These are phyloP conservation scores for Dryadomyces quercus-mongolicae DNA, from an alignment of 2,329 filamentous ascomycete species.

Conservation along the genomic window DNA sequence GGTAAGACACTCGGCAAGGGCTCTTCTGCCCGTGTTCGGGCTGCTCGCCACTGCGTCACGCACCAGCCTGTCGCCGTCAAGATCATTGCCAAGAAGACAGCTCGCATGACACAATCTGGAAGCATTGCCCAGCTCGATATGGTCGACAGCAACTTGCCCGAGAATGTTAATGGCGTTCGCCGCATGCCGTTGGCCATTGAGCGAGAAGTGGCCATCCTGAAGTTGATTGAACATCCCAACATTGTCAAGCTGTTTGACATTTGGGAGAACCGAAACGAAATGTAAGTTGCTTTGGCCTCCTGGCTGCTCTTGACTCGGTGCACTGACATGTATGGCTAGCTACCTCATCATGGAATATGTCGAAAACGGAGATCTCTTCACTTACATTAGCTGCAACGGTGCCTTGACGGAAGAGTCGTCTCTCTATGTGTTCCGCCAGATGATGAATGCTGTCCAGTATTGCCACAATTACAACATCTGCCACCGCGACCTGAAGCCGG, in stretches of 20 bases:
- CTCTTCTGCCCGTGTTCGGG: conserved; percentile 74
- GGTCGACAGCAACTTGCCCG: conserved; percentile 48
- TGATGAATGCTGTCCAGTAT: conserved; percentile 83
- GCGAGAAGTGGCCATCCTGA: conserved; percentile 92
- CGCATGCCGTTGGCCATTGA: conserved; percentile 82
- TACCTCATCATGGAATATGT: conserved; percentile 94
- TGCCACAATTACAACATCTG: conserved; percentile 92
- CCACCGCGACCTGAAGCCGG: conserved; percentile 90
- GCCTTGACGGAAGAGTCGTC: conserved; percentile 69
- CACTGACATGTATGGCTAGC: conserved; percentile 33
- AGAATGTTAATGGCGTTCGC: conserved; percentile 46
- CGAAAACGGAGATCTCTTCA: conserved; percentile 67
- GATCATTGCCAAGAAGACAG: conserved; percentile 78
- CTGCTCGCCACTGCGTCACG: conserved; percentile 69
- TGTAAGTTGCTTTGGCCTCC: conserved; percentile 45
- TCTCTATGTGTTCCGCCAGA: conserved; percentile 80
- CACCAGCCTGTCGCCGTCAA: conserved; percentile 83
- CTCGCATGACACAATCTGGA: conserved; percentile 69
- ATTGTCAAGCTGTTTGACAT: conserved; percentile 93
- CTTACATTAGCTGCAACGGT: conserved; percentile 66
- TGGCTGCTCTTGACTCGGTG: not conserved
- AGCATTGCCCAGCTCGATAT: conserved; percentile 76
- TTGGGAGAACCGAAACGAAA: conserved; percentile 91
- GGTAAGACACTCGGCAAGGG: conserved; percentile 83
- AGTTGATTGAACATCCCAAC: conserved; percentile 87